phyloP scores from a whole-genome alignment of 345 rosid genomes.

The Arabidopsis suecica region DNA sequence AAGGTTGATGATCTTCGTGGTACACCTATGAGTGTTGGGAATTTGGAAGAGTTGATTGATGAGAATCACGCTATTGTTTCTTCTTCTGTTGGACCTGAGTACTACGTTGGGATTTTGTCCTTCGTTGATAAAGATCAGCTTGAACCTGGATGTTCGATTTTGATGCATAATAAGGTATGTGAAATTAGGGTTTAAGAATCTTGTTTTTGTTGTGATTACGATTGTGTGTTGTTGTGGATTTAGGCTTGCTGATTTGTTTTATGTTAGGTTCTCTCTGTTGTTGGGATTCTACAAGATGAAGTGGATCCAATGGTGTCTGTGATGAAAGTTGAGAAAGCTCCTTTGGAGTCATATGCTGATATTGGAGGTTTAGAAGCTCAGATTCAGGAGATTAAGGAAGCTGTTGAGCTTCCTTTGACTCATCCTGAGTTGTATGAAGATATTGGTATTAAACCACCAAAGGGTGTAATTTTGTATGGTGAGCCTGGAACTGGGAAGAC shows the following conservation, averaged over 20 bases:
- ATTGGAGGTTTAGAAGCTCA: constrained; percentile 99
- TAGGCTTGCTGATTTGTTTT: constrained; percentile 20
- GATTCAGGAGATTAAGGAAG: constrained; percentile 99
- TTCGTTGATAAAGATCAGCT: constrained; percentile 99
- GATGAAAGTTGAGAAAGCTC: constrained; percentile 99
- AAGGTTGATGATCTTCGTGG: constrained; percentile 94
- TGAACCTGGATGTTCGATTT: constrained; percentile 95
- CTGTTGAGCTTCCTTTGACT: constrained; percentile 97
- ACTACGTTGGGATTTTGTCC: constrained; percentile 85
- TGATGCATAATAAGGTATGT: constrained; percentile 94
- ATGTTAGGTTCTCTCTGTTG: constrained; percentile 85
- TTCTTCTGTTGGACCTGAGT: constrained; percentile 94
- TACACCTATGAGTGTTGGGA: constrained; percentile 95
- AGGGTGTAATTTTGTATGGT: constrained; percentile 98
- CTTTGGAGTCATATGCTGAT: constrained; percentile 95
- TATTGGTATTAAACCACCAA: constrained; percentile 98
- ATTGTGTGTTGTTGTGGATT: neutral
- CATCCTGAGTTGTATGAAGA: constrained; percentile 99
- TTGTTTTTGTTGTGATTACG: constrained; percentile 13
- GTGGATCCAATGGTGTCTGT: constrained; percentile 99
- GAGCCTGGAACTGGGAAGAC: constrained; percentile 99
- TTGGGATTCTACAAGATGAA: constrained; percentile 96
- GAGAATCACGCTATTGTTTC: constrained; percentile 98
- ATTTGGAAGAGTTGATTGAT: constrained; percentile 90
- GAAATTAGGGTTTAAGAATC: constrained; percentile 6